Percentiles rank a stretch among this genome's conserved stretches.
These are phyloP conservation scores for Cryptosporidium canis DNA, from an alignment of 169 alveolate species.

Conservation along the genomic window DNA sequence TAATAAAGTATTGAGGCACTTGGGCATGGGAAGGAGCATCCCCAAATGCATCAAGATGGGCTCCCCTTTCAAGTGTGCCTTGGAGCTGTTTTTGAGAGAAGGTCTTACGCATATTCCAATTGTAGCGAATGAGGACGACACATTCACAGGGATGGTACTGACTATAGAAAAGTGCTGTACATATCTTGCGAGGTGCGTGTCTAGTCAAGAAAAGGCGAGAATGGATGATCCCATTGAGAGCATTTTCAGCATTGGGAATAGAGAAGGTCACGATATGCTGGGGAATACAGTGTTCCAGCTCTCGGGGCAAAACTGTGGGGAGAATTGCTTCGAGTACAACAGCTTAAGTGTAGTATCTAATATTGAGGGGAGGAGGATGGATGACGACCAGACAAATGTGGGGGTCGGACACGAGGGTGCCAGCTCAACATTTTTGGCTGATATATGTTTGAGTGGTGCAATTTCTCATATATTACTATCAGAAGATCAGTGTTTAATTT, in stretches of 20 bases:
- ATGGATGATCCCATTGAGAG: constrained; percentile 31
- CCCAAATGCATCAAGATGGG: constrained; percentile 30
- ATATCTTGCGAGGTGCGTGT: constrained; percentile 23
- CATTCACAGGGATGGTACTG: constrained; percentile 28
- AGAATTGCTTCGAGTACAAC: constrained; percentile 2
- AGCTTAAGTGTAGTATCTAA: neutral
- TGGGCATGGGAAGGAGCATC: neutral
- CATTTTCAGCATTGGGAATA: neutral
- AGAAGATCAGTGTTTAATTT: constrained; percentile 55
- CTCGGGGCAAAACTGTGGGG: neutral
- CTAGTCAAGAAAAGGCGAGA: constrained; percentile 27
- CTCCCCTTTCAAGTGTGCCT: constrained; percentile 15
- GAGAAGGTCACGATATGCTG: neutral
- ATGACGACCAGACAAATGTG: neutral
- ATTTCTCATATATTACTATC: constrained; percentile 46
- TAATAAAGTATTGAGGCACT: constrained; percentile 4
- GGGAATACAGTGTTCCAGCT: neutral
- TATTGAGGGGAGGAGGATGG: neutral
- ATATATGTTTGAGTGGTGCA: constrained; percentile 63
- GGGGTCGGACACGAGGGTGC: neutral
- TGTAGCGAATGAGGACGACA: constrained; percentile 3
- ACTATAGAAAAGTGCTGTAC: constrained; percentile 62
- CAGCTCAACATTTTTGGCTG: constrained; percentile 5
- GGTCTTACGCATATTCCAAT: constrained; percentile 61
- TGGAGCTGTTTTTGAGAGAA: constrained; percentile 40